Conservation (phyloP, 371 early-diverging fungal species). For the Apophysomyces elegans region DNA sequence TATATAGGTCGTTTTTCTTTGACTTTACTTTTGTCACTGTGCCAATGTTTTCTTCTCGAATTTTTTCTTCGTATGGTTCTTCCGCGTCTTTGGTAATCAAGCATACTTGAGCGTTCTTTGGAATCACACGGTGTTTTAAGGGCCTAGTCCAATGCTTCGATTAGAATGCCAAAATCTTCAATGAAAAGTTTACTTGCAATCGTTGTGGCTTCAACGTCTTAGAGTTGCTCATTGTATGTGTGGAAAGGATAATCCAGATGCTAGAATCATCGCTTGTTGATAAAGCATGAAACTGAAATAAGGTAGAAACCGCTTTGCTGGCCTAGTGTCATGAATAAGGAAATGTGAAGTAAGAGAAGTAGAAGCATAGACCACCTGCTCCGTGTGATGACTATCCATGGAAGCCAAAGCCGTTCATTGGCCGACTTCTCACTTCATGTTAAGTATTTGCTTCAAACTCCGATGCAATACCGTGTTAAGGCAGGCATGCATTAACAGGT, state of each 20-base stretch:
- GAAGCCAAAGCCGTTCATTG: background rate
- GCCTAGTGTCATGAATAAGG: background rate
- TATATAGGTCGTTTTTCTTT: background rate
- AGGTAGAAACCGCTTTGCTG: background rate
- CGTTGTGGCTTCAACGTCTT: background rate
- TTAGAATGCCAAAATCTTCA: background rate
- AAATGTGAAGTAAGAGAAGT: background rate
- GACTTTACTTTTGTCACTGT: background rate
- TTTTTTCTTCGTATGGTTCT: background rate
- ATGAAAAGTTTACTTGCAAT: background rate
- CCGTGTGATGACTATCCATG: background rate
- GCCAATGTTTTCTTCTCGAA: background rate
- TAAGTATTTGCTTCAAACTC: no score
- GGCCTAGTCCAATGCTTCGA: background rate
- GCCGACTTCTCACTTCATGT: no score
- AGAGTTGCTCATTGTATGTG: background rate
- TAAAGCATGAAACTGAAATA: background rate
- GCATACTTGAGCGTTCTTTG: background rate
- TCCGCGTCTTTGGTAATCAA: conserved; percentile 3
- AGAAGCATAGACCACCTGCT: background rate
- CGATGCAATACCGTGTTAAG: no score
- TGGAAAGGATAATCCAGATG: background rate
- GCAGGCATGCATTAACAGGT: no score
- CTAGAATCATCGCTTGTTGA: background rate
- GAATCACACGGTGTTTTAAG: background rate